Evolutionary conservation across 2,329 filamentous ascomycete species (phyloP), one percentile per base, ranked within the genome.

Genomic region (Coniochaeta ligniaria): DNA sequence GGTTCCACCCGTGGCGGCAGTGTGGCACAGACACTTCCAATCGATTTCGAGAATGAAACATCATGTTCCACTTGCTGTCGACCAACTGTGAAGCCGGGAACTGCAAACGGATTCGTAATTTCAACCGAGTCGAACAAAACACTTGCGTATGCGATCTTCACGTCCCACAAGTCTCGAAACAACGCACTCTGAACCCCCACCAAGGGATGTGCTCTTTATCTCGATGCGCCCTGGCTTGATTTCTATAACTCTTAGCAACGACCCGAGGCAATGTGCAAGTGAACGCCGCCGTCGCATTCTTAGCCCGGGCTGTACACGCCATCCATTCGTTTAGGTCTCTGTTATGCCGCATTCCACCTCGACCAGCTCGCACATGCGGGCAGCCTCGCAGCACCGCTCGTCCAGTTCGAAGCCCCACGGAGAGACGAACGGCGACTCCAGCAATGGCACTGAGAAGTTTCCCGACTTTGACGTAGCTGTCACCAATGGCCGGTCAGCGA

Each of bases 371-470:
- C 66, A 70, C 50, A 67, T 68, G 64, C 72, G 74, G 63, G 67
- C 70, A 38, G 67, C 72, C 17, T 76, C 75, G 22, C 69, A 69
- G 57, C 69, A 64, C 60, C 72, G 70, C 58, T 61, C 69, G 54
- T 67, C 70, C 31, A 68, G 57, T 62, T 64, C 66, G 52, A 73
- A 70, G 61, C 66, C 70, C 38, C 64, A 69, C 28, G 63, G 60
- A 43, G 66, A 64, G 59, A 60, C 62, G 36, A 67, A 63, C 62
- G 68, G 65, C 58, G 71, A 71, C 56, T 63, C 66, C 22, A 60
- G 63, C 33, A 61, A 59, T 36, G 66, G 68, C 26, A 82, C 83
- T 72, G 83, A 85, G 71, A 83, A 83, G 70, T 86, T 85, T 63
- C 83, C 83, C 64, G 83, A 85, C 63, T 74, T 82, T 66, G 82